These are phyloP conservation scores for Ophiostoma novo-ulmi DNA, from an alignment of 2,329 filamentous ascomycete genomes.

Conservation along the genomic window DNA sequence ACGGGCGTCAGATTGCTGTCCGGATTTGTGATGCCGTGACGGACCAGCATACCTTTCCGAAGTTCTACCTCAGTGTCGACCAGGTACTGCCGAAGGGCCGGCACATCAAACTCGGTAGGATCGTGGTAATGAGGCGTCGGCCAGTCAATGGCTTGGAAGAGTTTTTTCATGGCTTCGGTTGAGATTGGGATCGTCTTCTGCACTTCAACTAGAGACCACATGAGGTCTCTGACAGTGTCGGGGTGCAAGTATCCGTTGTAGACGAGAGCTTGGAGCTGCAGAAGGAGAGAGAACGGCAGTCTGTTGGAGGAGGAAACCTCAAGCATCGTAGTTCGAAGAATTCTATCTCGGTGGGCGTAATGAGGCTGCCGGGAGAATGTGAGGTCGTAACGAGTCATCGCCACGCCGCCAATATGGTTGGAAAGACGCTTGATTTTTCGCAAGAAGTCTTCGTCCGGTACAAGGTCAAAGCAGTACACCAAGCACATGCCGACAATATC, in stretches of 20 bases:
- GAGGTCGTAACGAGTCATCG: constrained; percentile 29
- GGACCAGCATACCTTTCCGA: constrained; percentile 18
- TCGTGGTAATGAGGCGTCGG: constrained; percentile 47
- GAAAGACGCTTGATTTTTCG: constrained; percentile 32
- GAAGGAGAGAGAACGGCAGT: constrained; percentile 52
- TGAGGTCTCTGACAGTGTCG: constrained; percentile 42
- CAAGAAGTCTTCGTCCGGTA: constrained; percentile 30
- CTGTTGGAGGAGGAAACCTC: constrained; percentile 30
- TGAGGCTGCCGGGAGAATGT: neutral
- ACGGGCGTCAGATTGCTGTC: constrained; percentile 45
- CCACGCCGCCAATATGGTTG: constrained; percentile 30
- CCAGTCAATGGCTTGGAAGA: constrained; percentile 50
- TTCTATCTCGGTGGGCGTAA: neutral
- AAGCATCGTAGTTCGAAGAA: constrained; percentile 32
- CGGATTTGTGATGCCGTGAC: constrained; percentile 28
- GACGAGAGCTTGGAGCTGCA: constrained; percentile 59
- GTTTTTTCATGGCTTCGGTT: constrained; percentile 47
- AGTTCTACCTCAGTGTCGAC: constrained; percentile 39
- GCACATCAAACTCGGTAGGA: constrained; percentile 38
- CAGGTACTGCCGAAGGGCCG: constrained; percentile 40
- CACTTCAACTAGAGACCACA: constrained; percentile 40
- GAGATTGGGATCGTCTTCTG: constrained; percentile 41
- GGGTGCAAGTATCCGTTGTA: constrained; percentile 60
- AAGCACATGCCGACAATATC: constrained; percentile 40
- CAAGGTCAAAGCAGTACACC: constrained; percentile 40